These are phyloP conservation scores for Verticillium alfalfae DNA, from an alignment of 2,329 filamentous ascomycete genomes.

Conservation along the genomic window DNA sequence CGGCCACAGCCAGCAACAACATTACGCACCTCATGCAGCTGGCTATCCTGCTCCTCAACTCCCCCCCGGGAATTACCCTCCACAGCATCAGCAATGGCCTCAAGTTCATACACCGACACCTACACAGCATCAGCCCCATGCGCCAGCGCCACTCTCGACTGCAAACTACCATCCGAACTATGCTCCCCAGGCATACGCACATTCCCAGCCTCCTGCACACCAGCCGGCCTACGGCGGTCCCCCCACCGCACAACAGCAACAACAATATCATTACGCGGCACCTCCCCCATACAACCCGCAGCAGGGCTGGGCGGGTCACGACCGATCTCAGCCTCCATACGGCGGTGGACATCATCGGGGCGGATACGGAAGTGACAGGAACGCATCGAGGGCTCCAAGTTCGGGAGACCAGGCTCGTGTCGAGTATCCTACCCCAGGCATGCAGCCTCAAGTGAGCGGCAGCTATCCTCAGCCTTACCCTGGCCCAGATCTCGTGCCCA, in stretches of 20 bases:
- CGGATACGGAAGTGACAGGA: slow-evolving; percentile 38
- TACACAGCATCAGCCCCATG: slow-evolving; percentile 34
- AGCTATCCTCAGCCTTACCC: slow-evolving; percentile 33
- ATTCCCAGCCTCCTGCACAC: slow-evolving; percentile 25
- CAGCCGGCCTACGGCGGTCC: slow-evolving; percentile 37
- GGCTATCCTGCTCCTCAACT: slow-evolving; percentile 25
- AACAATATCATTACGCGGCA: slow-evolving; percentile 27
- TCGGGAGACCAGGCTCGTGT: slow-evolving; percentile 26
- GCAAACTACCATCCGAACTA: slow-evolving; percentile 56
- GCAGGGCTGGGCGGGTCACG: slow-evolving; percentile 26
- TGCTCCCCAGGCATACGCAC: slow-evolving; percentile 46
- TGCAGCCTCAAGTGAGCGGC: slow-evolving; percentile 24
- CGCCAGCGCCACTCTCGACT: slow-evolving; percentile 41
- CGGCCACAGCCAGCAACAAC: slow-evolving; percentile 22
- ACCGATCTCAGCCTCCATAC: slow-evolving; percentile 28
- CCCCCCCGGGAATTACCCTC: slow-evolving; percentile 29
- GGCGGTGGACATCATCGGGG: slow-evolving; percentile 28
- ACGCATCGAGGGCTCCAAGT: slow-evolving; percentile 27
- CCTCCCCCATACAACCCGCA: slow-evolving; percentile 23
- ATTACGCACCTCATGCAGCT: slow-evolving; percentile 15
- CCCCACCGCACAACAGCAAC: slow-evolving; percentile 24
- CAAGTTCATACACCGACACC: slow-evolving; percentile 16
- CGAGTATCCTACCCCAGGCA: slow-evolving; percentile 18
- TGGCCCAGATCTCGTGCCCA: slow-evolving; percentile 26
- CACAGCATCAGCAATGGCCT: slow-evolving; percentile 33